Base-by-base conservation (phyloP, 176 grass and related monocot species). In the Oryza glumipatula region DNA sequence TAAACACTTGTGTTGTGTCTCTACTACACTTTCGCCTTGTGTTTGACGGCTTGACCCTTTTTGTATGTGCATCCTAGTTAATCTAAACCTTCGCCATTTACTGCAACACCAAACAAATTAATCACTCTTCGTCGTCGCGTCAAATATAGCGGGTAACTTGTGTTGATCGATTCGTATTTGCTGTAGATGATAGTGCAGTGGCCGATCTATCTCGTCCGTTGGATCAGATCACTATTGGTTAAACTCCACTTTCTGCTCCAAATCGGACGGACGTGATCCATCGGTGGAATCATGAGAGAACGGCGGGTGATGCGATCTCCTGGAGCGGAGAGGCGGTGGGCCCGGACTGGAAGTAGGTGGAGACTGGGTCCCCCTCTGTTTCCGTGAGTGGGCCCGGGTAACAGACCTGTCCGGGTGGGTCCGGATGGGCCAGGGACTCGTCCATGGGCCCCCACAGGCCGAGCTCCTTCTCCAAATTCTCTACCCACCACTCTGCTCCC, bases 381-480 rank as follows among this genome's bases (percentile, higher is more conserved):
- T 4, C 49, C 15, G 2, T 15, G 7, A 76, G 51, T 81, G 72
- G 72, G 77, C 44, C 65, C 8, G 11, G 4, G 13, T 46, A 65
- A 14, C 28, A 38, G 7, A 61, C 60, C 9, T 86, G 83, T 21
- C 39, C 41, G 0, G 7, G 33, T 77, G 73, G 81, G 76, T 32
- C 85, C 78, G 11, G 9, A 8, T 72, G 24, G 63, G 78, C 44
- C 72, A 86, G 63, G 11, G 47, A 76, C 54, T 89, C 85, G 68
- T 82, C 84, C 4, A 19, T 1, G 46, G 81, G 36, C 5, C 44
- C 91, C 85, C 84, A 84, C 80, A 94, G 86, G 21, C 94, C 92
- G 39, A 94, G 87, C 70, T 94, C 94, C 80, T 90, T 89, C 85
- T 92, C 94, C 70, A 97, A 83, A 80, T 89, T 66, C 70, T 92